Evolutionary conservation across 2,329 filamentous ascomycete species (phyloP).

Genomic region (Fusarium foetens): DNA sequence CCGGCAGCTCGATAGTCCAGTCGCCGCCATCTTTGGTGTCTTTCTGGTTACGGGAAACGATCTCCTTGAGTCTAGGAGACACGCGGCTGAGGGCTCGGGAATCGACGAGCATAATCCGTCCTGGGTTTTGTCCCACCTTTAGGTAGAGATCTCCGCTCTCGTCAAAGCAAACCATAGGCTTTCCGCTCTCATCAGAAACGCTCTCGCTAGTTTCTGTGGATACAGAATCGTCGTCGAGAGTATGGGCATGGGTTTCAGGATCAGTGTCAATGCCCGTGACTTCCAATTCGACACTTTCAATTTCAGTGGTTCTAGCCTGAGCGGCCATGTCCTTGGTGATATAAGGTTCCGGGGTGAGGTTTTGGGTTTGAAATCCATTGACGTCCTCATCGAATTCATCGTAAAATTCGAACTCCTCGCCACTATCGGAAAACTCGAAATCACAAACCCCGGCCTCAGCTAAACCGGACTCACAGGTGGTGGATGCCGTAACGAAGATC

Average conservation of each 20-base stretch:
- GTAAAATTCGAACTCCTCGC: neutral
- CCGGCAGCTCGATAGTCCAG: conserved; percentile 9
- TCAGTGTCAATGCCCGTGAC: neutral
- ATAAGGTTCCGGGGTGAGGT: neutral
- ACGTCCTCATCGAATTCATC: neutral
- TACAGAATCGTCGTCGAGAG: neutral
- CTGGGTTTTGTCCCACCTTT: neutral
- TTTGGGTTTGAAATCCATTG: neutral
- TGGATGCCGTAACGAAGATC: neutral
- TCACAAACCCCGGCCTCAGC: neutral
- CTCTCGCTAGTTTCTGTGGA: neutral
- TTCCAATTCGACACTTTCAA: neutral
- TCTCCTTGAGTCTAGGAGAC: neutral
- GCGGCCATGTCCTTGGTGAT: neutral
- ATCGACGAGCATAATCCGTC: conserved; percentile 17
- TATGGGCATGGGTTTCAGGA: no score
- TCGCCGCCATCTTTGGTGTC: neutral
- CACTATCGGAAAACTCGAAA: neutral
- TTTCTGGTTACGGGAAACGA: neutral
- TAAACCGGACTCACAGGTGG: neutral
- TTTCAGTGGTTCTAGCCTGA: neutral
- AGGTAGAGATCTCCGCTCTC: conserved; percentile 14
- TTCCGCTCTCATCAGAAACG: neutral
- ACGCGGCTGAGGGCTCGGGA: conserved; percentile 24
- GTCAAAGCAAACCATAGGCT: conserved; percentile 4